Evolutionary conservation across 805 yeast genomes (phyloP), one percentile per base, ranked within the genome.

Genomic region (Wickerhamiella australiensis): DNA sequence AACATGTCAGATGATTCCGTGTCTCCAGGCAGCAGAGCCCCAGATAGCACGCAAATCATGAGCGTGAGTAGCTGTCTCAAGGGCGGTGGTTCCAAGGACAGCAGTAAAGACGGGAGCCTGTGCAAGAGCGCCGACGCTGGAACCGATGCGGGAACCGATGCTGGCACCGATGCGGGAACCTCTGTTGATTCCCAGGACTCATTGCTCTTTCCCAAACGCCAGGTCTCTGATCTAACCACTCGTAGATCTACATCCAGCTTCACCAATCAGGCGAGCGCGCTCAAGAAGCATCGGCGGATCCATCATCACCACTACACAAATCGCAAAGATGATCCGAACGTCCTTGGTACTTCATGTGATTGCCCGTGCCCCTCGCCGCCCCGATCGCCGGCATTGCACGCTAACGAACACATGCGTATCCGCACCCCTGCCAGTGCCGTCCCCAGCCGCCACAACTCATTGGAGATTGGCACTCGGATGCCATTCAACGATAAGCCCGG

Each of bases 361-460:
- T 56, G 59, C 53, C 48, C 52, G 26, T 55, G 59, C 35, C 60
- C 61, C n/a, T 52, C 58, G 9, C 50, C 54, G 37, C 55, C 55
- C 23, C 45, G 52, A 42, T 53, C 53, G 51, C 54, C 55, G 47
- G 54, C 56, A 9, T 49, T 53, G 31, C 56, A 55, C 18, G 48
- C 60, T 12, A 57, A 61, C 52, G 64, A 62, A 51, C 60, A 58
- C 41, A 55, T 54, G 41, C 59, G 66, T 12, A 63, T 64, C 44
- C 60, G 61, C 47, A 62, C 63, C 23, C 67, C 67, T 7, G 67
- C 65, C 9, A 50, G 60, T 21, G 59, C 64, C 7, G 56, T 57
- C 36, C 56, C 62, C n/a, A 33, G 51, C 26, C 56, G 56, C 35
- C 50, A 50, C 13, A 46, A 54, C 35, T 55, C 58, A 9, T 55